Percentiles rank a stretch among this genome's conserved stretches.
phyloP scores from a whole-genome alignment of 208 protist genomes.

The Strigomonas galati region DNA sequence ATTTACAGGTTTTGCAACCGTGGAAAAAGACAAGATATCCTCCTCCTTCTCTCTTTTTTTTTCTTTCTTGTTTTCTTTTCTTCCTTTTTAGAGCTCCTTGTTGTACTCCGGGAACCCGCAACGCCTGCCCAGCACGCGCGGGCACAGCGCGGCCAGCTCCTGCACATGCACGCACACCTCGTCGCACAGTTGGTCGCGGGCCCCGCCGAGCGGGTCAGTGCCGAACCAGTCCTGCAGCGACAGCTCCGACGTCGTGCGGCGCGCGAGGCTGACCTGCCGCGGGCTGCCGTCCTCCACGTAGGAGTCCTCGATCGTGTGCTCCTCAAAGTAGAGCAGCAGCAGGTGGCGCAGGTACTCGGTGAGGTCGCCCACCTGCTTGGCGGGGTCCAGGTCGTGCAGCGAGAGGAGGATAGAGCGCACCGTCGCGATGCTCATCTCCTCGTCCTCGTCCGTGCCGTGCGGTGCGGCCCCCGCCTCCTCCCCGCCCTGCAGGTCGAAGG shows the following conservation, averaged over 20 bases:
- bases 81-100: not conserved
- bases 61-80: not conserved
- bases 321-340: conserved; percentile 33
- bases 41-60: conserved; percentile 5
- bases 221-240: conserved; percentile 26
- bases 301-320: conserved; percentile 21
- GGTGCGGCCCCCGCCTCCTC: conserved; percentile 2
- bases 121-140: conserved; percentile 31
- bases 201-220: conserved; percentile 8
- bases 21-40: conserved; percentile 8
- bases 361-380: conserved; percentile 27
- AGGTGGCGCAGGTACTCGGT: conserved; percentile 45
- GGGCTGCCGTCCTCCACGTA: conserved; percentile 21
- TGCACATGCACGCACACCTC: conserved; percentile 25
- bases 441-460: not conserved
- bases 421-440: conserved; percentile 17
- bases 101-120: conserved; percentile 8
- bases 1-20: not conserved
- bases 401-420: conserved; percentile 34
- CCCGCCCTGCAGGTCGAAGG: too few relatives aligned
- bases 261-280: conserved; percentile 20
- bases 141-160: conserved; percentile 41
- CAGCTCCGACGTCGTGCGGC: conserved; percentile 18
- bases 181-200: conserved; percentile 22
- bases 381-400: conserved; percentile 29